Evolutionary conservation across 1,284 basidiomycete genomes (phyloP).

Genomic region (Apiotrichum sp.): DNA sequence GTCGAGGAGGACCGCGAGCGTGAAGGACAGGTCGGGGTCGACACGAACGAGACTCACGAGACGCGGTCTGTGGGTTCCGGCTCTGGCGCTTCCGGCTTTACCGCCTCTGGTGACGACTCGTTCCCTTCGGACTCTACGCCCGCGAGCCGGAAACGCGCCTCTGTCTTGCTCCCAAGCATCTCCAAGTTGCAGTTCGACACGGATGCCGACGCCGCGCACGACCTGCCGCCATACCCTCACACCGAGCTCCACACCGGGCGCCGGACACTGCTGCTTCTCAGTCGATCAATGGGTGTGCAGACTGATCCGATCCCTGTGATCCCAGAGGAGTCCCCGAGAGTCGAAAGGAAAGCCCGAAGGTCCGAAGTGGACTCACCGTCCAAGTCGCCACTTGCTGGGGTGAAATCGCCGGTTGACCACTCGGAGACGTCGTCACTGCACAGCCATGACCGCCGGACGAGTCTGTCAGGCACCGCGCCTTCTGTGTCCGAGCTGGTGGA

Average conservation of each 20-base stretch:
- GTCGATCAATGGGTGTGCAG: constrained; percentile 64
- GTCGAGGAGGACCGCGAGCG: too few species aligned
- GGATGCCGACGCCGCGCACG: not conserved
- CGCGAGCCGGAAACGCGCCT: constrained; percentile 34
- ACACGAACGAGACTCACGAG: too few species aligned
- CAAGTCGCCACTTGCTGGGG: too few species aligned
- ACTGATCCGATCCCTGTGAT: constrained; percentile 53
- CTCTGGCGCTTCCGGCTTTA: too few species aligned
- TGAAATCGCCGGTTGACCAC: not conserved
- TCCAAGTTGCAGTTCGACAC: constrained; percentile 1
- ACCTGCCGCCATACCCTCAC: not conserved
- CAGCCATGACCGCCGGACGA: constrained; percentile 6
- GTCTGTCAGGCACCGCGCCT: not conserved
- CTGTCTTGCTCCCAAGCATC: constrained; percentile 21
- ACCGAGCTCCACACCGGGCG: constrained; percentile 15
- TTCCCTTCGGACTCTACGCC: constrained; percentile 15
- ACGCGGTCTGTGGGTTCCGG: constrained; percentile 12
- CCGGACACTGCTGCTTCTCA: constrained; percentile 56
- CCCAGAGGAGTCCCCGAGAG: too few species aligned
- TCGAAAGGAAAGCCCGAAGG: too few species aligned
- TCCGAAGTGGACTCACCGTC: too few species aligned
- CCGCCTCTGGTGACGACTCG: constrained; percentile 25
- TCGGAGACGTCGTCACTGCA: constrained; percentile 34
- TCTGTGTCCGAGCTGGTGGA: constrained; percentile 2
- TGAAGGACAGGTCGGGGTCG: too few species aligned